These are phyloP conservation scores for Plantago major DNA, from an alignment of 257 asterid genomes.

Conservation along the genomic window DNA sequence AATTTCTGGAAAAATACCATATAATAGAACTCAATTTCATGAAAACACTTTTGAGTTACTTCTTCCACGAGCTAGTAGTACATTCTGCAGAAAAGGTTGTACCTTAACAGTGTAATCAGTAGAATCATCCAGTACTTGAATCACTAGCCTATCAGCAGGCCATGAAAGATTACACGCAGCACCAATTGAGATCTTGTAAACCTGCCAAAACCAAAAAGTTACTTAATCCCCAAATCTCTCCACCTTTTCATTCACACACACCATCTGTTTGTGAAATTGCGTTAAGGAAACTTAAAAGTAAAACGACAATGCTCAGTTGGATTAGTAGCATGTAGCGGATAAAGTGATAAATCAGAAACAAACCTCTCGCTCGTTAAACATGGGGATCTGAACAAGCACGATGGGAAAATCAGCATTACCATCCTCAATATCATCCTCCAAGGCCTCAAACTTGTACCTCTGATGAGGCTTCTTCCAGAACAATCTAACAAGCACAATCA, in stretches of 20 bases:
- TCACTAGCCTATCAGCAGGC: slow-evolving; percentile 62
- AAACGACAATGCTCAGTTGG: not conserved
- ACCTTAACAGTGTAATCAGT: slow-evolving; percentile 53
- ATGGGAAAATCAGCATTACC: slow-evolving; percentile 40
- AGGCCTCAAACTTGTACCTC: slow-evolving; percentile 72
- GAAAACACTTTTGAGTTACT: not conserved
- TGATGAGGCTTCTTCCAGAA: slow-evolving; percentile 84
- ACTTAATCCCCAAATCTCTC: not conserved
- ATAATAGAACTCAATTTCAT: not conserved
- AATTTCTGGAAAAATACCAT: not conserved
- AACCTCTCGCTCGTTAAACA: slow-evolving; percentile 64
- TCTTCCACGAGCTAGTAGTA: not conserved
- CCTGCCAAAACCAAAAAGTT: slow-evolving; percentile 28
- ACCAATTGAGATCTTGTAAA: slow-evolving; percentile 70
- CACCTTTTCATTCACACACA: not conserved
- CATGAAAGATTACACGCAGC: slow-evolving; percentile 65
- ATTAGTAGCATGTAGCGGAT: too few relatives aligned
- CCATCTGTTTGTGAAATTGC: slow-evolving; percentile 6
- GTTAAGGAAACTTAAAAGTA: not conserved
- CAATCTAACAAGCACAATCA: slow-evolving; percentile 67
- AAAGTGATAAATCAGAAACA: not conserved
- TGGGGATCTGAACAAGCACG: slow-evolving; percentile 72
- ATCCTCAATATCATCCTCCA: slow-evolving; percentile 65
- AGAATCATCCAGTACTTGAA: slow-evolving; percentile 70
- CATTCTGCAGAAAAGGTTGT: not conserved